Base-by-base conservation (phyloP, 371 early-diverging fungal genomes). In the Mucor ambiguus region DNA sequence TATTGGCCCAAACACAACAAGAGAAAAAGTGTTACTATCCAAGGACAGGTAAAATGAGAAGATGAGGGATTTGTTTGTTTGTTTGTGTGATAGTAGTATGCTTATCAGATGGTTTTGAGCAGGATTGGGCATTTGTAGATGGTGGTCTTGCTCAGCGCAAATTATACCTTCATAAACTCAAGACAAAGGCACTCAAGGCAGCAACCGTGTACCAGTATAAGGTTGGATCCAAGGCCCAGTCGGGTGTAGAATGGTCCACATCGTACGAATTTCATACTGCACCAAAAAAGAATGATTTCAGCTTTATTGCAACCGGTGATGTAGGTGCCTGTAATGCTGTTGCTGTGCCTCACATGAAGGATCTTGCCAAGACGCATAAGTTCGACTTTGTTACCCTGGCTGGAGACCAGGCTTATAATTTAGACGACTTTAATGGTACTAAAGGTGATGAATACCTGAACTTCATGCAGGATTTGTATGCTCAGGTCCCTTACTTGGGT, bases 391-490 rank as follows among this genome's bases (percentile, higher is more conserved):
- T 82, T n/a, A 80, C 80, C 2, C 10, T 82, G 0, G 76, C 75
- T 18, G 82, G 82, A 14, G 82, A 82, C 60, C 82, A 82, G 65
- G 82, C 75, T 20, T 82, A 82, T 30, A 62, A 82, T 37, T 70
- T 82, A 75, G 70, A 61, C 10, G 82, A 82, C 28, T 75, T 76
- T 49, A 66, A 80, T 56, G 82, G 82, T 3, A 68, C 64, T 0
- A 82, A 82, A 54, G 82, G 80, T 11, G 82, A 82, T 68, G 69
- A 82, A 37, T 82, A 78, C 35, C 55, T 82, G 71, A 80, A 80
- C 41, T 69, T 80, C 63, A 66, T 73, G 63, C 78, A 82, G 64
- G 63, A 72, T 30, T 52, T 82, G 0, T 80, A 65, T 61, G 74
- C 78, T 32, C 69, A 67, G 20, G 66, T 80, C 2, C 82, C 82